Percentiles rank a stretch among this genome's conserved stretches.
These are phyloP conservation scores for Tuber calosporum DNA, from an alignment of 495 filamentous ascomycete genomes.

Conservation along the genomic window DNA sequence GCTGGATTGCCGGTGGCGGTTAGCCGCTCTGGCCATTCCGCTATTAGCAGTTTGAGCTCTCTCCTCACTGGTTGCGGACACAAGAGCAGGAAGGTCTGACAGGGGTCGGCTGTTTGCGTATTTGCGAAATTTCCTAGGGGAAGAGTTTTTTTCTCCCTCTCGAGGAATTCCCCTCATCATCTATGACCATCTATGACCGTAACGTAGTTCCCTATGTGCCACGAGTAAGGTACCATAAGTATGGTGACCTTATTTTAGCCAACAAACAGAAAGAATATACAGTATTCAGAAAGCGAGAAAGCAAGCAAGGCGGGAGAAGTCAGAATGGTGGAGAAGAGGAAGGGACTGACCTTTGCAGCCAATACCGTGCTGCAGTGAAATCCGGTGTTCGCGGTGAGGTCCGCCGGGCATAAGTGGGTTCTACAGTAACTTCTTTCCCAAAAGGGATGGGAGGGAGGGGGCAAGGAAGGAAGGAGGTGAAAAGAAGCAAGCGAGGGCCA, in stretches of 20 bases:
- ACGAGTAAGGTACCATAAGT: not conserved
- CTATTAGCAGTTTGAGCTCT: conserved; percentile 16
- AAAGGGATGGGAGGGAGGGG: not conserved
- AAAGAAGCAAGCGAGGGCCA: conserved; percentile 33
- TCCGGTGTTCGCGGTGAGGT: not conserved
- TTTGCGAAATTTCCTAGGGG: not conserved
- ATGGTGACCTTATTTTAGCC: not conserved
- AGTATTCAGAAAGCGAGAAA: not conserved
- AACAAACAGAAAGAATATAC: conserved; percentile 12
- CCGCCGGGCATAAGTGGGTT: not conserved
- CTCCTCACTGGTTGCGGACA: conserved; percentile 26
- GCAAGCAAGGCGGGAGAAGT: not conserved
- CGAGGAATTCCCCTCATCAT: too few relatives aligned
- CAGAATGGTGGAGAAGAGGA: not conserved
- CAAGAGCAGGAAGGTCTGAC: conserved; percentile 20
- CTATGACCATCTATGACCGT: not conserved
- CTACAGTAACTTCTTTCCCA: not conserved
- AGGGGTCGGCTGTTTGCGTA: conserved; percentile 34
- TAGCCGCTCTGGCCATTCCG: conserved; percentile 28
- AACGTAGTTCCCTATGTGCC: conserved; percentile 8
- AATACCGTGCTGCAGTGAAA: not conserved
- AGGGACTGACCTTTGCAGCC: not conserved
- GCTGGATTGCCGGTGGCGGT: conserved; percentile 15
- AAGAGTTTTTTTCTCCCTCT: not conserved
- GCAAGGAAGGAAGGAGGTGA: conserved; percentile 24